These are phyloP conservation scores for Schizophyllum commune DNA, from an alignment of 1,284 basidiomycete species.

Conservation along the genomic window DNA sequence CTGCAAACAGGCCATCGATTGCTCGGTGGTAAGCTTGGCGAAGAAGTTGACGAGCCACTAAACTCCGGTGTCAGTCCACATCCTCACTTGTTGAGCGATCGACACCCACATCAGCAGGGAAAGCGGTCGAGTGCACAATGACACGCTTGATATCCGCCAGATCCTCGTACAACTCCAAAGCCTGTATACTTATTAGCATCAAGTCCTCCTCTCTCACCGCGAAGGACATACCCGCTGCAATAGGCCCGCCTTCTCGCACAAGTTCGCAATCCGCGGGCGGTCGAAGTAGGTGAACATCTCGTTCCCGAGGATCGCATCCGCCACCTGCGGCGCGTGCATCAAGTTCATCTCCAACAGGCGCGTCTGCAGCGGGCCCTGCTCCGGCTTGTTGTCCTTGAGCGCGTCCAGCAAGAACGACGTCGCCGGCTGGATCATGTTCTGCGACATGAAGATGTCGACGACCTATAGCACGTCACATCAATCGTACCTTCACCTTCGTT, in stretches of 20 bases:
- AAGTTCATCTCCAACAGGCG: constrained; percentile 98
- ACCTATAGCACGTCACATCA: constrained; percentile 37
- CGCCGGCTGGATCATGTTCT: constrained; percentile 99
- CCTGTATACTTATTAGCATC: constrained; percentile 37
- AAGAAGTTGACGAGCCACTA: constrained; percentile 99
- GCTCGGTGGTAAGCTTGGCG: constrained; percentile 96
- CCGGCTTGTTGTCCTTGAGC: constrained; percentile 98
- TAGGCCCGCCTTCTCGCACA: constrained; percentile 97
- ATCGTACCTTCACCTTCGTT: not conserved
- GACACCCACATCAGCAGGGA: constrained; percentile 71
- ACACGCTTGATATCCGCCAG: constrained; percentile 97
- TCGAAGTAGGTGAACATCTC: constrained; percentile 99
- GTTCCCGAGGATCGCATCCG: constrained; percentile 98
- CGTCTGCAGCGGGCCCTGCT: constrained; percentile 95
- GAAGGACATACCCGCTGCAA: constrained; percentile 68
- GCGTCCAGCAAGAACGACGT: constrained; percentile 98
- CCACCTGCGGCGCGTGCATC: constrained; percentile 95
- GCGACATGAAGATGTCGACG: constrained; percentile 98
- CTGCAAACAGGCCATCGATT: constrained; percentile 92
- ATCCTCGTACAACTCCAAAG: constrained; percentile 98
- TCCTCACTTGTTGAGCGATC: constrained; percentile 3
- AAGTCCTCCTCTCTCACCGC: not conserved
- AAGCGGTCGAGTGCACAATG: constrained; percentile 86
- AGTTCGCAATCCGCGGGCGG: constrained; percentile 92
- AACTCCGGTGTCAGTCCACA: constrained; percentile 6